Evolutionary conservation across 202 grass and related monocot species (phyloP).

Genomic region (Panicum virgatum): DNA sequence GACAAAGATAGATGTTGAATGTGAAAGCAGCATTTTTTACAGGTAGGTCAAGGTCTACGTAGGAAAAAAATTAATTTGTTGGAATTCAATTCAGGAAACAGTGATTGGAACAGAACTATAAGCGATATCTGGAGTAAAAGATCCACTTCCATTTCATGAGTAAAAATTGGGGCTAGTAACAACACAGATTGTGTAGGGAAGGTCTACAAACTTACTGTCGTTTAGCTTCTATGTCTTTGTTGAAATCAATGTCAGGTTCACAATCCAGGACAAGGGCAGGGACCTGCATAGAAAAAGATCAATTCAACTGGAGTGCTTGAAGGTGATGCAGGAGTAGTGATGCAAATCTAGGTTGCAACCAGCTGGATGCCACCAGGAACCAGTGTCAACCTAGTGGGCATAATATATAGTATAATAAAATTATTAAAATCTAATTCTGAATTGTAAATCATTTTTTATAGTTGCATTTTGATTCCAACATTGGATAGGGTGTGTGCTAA

Average conservation of each 20-base stretch:
- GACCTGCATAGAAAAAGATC: slow-evolving; percentile 56
- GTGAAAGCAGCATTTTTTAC: neutral
- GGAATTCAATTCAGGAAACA: neutral
- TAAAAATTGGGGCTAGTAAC: neutral
- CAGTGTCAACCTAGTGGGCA: neutral
- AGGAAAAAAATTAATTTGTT: neutral
- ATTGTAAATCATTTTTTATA: neutral
- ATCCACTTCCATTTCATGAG: neutral
- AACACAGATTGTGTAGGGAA: slow-evolving; percentile 9
- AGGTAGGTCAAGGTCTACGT: neutral
- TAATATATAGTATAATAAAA: neutral
- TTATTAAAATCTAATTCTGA: neutral
- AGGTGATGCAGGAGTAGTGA: neutral
- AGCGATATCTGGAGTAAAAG: neutral
- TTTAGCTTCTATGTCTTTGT: slow-evolving; percentile 83
- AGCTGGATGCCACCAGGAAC: neutral
- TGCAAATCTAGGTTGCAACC: neutral
- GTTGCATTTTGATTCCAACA: neutral
- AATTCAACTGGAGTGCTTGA: neutral
- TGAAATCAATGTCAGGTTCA: slow-evolving; percentile 98
- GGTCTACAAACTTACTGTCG: slow-evolving; percentile 57
- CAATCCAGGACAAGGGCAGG: slow-evolving; percentile 93
- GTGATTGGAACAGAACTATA: neutral
- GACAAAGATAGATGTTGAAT: neutral
- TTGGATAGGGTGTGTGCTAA: neutral